Evolutionary conservation across 306 rosid species (phyloP).

Genomic region (Sechiopsis laciniata): DNA sequence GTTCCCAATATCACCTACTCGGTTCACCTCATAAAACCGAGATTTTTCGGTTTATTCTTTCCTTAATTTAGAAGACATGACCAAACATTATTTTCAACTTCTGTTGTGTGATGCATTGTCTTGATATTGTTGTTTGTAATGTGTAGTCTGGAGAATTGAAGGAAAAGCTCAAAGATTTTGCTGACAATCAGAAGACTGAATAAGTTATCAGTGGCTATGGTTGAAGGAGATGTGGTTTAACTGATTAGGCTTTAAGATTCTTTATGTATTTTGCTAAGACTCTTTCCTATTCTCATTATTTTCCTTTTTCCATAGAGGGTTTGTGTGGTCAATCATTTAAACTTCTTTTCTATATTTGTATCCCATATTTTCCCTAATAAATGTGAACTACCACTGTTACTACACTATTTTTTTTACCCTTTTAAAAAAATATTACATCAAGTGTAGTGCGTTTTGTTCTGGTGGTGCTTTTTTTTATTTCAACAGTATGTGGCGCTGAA

Average conservation of each 20-base stretch:
- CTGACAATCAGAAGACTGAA: slow-evolving; percentile 28
- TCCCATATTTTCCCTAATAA: slow-evolving; percentile 10
- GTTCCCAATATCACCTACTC: neutral
- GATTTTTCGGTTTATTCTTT: neutral
- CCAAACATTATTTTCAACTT: neutral
- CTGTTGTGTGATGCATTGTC: slow-evolving; percentile 14
- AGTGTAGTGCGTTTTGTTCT: too few relatives aligned
- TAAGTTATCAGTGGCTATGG: slow-evolving; percentile 9
- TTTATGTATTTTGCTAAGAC: neutral
- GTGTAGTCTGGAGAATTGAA: slow-evolving; percentile 61
- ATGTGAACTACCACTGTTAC: neutral
- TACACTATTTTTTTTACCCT: neutral
- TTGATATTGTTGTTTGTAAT: slow-evolving; percentile 21
- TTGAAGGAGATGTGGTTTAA: neutral
- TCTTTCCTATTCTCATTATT: neutral
- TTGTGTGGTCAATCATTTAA: neutral
- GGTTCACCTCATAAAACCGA: neutral
- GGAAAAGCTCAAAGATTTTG: slow-evolving; percentile 45
- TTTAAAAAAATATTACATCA: too few relatives aligned
- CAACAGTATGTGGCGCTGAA: too few relatives aligned
- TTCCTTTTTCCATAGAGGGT: neutral
- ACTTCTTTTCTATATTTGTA: neutral
- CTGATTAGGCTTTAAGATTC: slow-evolving; percentile 6
- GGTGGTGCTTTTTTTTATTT: too few relatives aligned
- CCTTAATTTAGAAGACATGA: neutral